A percentile compares a stretch with the other conserved stretches of the same genome.
These are phyloP conservation scores for Dothiorella sarmentorum DNA, from an alignment of 2,329 filamentous ascomycete species.

Conservation along the genomic window DNA sequence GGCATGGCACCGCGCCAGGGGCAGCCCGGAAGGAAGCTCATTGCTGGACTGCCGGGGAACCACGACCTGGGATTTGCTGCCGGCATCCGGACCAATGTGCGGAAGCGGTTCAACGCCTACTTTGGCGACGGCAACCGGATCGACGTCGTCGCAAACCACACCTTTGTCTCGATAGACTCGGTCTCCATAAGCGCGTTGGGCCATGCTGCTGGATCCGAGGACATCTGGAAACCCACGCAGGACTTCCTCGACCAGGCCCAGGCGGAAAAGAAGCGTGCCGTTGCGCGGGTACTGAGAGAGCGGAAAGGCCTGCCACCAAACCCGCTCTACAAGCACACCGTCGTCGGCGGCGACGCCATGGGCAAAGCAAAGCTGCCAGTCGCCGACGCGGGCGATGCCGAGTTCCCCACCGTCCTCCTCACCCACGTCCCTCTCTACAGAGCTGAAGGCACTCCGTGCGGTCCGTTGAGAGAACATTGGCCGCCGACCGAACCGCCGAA, in stretches of 20 bases:
- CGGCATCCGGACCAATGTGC: constrained; percentile 75
- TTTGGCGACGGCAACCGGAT: constrained; percentile 92
- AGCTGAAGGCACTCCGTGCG: constrained; percentile 77
- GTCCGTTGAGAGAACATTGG: constrained; percentile 78
- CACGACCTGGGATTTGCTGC: constrained; percentile 91
- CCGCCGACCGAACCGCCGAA: constrained; percentile 64
- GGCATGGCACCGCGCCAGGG: constrained; percentile 55
- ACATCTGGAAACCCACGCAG: constrained; percentile 71
- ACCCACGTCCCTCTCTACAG: constrained; percentile 90
- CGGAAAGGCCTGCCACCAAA: constrained; percentile 60
- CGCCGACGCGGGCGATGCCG: constrained; percentile 45
- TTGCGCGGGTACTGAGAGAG: constrained; percentile 64
- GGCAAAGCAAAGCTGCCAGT: constrained; percentile 30
- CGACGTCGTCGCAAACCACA: constrained; percentile 91
- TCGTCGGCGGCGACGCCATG: constrained; percentile 55
- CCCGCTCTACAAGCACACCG: constrained; percentile 55
- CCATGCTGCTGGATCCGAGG: constrained; percentile 48
- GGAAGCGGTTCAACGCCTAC: constrained; percentile 78
- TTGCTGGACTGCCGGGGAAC: constrained; percentile 86
- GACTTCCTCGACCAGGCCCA: constrained; percentile 71
- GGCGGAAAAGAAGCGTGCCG: constrained; percentile 62
- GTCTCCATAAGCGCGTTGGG: constrained; percentile 79
- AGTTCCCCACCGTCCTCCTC: constrained; percentile 83
- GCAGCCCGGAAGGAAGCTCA: constrained; percentile 69
- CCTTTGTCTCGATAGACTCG: constrained; percentile 85